Evolutionary conservation across 2,329 filamentous ascomycete species (phyloP).

Genomic region (Colletotrichum melonis): DNA sequence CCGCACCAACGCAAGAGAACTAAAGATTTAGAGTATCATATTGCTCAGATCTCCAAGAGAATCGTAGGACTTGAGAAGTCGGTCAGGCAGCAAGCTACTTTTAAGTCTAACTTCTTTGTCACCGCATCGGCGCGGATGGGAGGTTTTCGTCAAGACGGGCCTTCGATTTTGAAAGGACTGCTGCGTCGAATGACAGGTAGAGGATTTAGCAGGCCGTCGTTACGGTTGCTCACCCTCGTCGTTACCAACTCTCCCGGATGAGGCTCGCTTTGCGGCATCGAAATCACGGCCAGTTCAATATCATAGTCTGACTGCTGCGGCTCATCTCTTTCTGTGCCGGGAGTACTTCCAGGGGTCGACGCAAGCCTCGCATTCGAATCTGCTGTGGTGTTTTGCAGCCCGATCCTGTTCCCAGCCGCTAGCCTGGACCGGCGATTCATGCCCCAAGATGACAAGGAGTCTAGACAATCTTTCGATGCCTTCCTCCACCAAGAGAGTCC

Average conservation of each 20-base stretch:
- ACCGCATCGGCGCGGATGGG: neutral
- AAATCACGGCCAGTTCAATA: constrained; percentile 14
- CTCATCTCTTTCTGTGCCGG: constrained; percentile 12
- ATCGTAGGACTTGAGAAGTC: no score
- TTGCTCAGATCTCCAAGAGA: no score
- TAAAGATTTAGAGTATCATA: no score
- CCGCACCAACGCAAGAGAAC: no score
- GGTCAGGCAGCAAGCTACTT: neutral
- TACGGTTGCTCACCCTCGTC: neutral
- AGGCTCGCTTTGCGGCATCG: neutral
- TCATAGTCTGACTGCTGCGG: constrained; percentile 17
- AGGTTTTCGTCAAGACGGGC: neutral
- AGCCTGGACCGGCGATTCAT: neutral
- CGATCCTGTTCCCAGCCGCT: neutral
- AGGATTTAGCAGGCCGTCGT: neutral
- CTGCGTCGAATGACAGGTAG: constrained; percentile 13
- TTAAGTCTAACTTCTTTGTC: neutral
- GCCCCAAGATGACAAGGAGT: constrained; percentile 9
- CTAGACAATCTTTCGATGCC: neutral
- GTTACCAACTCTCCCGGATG: neutral
- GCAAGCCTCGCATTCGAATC: neutral
- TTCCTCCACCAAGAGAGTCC: constrained; percentile 5
- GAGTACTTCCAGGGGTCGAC: neutral
- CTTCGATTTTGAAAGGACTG: constrained; percentile 9
- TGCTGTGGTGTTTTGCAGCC: neutral